Evolutionary conservation across 176 grass and related monocot species (phyloP).

Genomic region (Melocanna baccifera): DNA sequence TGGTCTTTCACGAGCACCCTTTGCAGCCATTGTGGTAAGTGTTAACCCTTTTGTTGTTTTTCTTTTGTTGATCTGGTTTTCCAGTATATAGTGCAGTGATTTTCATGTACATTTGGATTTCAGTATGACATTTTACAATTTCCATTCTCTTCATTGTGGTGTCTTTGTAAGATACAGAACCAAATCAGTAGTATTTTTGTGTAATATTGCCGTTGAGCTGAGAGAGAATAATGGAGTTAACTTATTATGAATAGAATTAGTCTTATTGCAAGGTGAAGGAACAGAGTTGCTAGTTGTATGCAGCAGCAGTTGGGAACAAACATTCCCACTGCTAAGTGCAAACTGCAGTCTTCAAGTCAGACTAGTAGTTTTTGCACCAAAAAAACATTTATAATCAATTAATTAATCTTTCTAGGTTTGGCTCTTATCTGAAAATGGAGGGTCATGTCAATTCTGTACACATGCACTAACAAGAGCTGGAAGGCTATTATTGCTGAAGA

Average conservation of each 20-base stretch:
- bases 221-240: neutral
- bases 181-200: slow-evolving; percentile 1
- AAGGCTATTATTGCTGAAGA: neutral
- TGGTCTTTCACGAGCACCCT: slow-evolving; percentile 85
- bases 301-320: neutral
- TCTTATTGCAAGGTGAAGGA: neutral
- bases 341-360: neutral
- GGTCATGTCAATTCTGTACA: neutral
- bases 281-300: slow-evolving; percentile 1
- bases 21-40: slow-evolving; percentile 85
- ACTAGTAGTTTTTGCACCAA: neutral
- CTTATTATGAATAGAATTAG: neutral
- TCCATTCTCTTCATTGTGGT: neutral
- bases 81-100: neutral
- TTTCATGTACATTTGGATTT: slow-evolving; percentile 3
- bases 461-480: neutral
- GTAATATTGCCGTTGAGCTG: neutral
- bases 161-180: neutral
- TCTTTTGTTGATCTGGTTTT: slow-evolving; percentile 4
- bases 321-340: neutral
- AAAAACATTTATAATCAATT: neutral
- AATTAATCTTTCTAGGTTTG: neutral
- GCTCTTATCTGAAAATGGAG: neutral
- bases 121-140: neutral
- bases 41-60: neutral